Percentiles rank a stretch among this genome's conserved stretches.
These are phyloP conservation scores for Colletotrichum lentis DNA, from an alignment of 2,329 filamentous ascomycete species.

Conservation along the genomic window DNA sequence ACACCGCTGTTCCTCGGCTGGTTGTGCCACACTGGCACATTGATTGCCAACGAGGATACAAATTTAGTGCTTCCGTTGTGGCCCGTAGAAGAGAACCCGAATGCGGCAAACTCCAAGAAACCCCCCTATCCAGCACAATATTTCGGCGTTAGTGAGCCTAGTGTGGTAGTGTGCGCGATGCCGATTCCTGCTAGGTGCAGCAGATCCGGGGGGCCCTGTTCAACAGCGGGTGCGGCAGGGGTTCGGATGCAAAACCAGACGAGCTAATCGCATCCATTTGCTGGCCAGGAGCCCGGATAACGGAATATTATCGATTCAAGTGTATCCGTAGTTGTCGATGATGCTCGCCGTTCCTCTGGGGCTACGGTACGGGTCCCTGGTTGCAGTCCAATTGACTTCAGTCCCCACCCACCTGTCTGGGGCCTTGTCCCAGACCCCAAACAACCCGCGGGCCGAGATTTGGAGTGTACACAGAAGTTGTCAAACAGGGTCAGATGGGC, in stretches of 20 bases:
- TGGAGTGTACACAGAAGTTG: constrained; percentile 24
- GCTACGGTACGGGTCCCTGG: constrained; percentile 16
- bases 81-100: background rate
- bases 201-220: constrained; percentile 24
- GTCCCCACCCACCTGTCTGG: constrained; percentile 7
- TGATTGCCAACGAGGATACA: background rate
- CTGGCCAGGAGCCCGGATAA: constrained; percentile 32
- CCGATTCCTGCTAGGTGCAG: constrained; percentile 4
- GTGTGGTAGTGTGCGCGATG: background rate
- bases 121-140: constrained; percentile 11
- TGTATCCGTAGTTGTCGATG: background rate
- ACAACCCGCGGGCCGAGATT: constrained; percentile 17
- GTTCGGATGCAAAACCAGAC: constrained; percentile 19
- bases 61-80: no score
- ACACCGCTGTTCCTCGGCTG: background rate
- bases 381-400: constrained; percentile 2
- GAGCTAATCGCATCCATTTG: constrained; percentile 34
- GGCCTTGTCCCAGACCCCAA: constrained; percentile 17
- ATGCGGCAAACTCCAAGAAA: background rate
- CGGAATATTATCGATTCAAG: constrained; percentile 23
- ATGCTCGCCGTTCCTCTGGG: background rate
- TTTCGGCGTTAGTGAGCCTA: background rate
- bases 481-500: constrained; percentile 17
- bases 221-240: constrained; percentile 24
- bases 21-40: background rate